Evolutionary conservation across 129 eudicot genomes (phyloP).

Genomic region (Chrysanthemum makinoi): DNA sequence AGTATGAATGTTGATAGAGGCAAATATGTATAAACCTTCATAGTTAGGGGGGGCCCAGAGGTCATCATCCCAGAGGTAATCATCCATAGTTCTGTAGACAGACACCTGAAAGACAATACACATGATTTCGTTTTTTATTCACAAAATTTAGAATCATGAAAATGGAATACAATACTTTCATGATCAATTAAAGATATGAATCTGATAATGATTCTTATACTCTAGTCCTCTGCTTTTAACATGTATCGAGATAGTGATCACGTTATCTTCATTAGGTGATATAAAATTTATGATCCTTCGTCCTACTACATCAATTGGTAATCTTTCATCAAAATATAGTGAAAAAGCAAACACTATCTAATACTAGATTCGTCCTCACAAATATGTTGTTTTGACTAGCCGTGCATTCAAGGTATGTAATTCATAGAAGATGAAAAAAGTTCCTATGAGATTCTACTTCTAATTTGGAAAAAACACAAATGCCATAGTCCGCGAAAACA

Average conservation of each 20-base stretch:
- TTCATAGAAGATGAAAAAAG: too few species aligned
- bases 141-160: slow-evolving; percentile 5
- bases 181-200: slow-evolving; percentile 6
- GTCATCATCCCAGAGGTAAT: slow-evolving; percentile 35
- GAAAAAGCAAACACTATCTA: too few species aligned
- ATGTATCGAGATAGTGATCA: too few species aligned
- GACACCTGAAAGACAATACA: slow-evolving; percentile 19
- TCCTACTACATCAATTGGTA: background rate
- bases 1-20: slow-evolving; percentile 13
- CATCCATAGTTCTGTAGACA: slow-evolving; percentile 42
- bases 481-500: too few species aligned
- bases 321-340: too few species aligned
- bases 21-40: slow-evolving; percentile 35
- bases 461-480: too few species aligned
- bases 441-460: too few species aligned
- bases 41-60: slow-evolving; percentile 47
- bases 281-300: background rate
- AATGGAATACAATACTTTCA: background rate
- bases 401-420: too few species aligned
- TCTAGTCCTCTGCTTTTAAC: too few species aligned
- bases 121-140: slow-evolving; percentile 2
- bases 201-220: background rate
- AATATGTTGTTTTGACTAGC: too few species aligned
- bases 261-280: background rate
- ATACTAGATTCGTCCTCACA: too few species aligned